Evolutionary conservation across 2,329 filamentous ascomycete genomes (phyloP).

Genomic region (Ophiobolus disseminans): DNA sequence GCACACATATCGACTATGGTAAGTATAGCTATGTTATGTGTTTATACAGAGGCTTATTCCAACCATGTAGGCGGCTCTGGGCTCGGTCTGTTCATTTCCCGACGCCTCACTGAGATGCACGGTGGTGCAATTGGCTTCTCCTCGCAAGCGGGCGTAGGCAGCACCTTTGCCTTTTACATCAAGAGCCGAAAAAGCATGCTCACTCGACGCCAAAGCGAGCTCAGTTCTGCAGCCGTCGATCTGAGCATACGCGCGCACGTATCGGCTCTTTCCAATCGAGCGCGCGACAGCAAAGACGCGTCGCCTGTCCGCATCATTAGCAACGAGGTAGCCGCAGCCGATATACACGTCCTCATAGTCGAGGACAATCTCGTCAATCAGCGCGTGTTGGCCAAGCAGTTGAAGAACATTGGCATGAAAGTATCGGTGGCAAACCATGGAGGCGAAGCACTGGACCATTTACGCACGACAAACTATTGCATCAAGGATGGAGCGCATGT

Average conservation of each 20-base stretch:
- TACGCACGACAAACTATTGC: slow-evolving; percentile 37
- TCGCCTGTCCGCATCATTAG: neutral
- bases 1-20: slow-evolving; percentile 48
- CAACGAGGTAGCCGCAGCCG: slow-evolving; percentile 6
- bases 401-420: slow-evolving; percentile 44
- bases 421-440: slow-evolving; percentile 51
- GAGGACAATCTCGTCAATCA: slow-evolving; percentile 53
- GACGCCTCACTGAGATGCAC: slow-evolving; percentile 43
- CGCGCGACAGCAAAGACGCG: slow-evolving; percentile 9
- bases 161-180: slow-evolving; percentile 44
- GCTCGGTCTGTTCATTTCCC: slow-evolving; percentile 45
- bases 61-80: slow-evolving; percentile 37
- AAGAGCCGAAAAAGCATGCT: slow-evolving; percentile 24
- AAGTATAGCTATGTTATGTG: neutral
- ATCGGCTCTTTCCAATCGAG: slow-evolving; percentile 11
- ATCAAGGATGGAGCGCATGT: slow-evolving; percentile 8
- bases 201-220: slow-evolving; percentile 11
- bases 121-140: slow-evolving; percentile 45
- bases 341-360: slow-evolving; percentile 39
- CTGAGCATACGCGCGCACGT: slow-evolving; percentile 19
- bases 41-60: neutral
- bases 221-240: slow-evolving; percentile 4
- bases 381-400: slow-evolving; percentile 49
- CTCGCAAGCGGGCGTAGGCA: slow-evolving; percentile 38
- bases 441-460: slow-evolving; percentile 46